phyloP scores from a whole-genome alignment of 2,329 filamentous ascomycete species.

The Pseudogymnoascus sp. region DNA sequence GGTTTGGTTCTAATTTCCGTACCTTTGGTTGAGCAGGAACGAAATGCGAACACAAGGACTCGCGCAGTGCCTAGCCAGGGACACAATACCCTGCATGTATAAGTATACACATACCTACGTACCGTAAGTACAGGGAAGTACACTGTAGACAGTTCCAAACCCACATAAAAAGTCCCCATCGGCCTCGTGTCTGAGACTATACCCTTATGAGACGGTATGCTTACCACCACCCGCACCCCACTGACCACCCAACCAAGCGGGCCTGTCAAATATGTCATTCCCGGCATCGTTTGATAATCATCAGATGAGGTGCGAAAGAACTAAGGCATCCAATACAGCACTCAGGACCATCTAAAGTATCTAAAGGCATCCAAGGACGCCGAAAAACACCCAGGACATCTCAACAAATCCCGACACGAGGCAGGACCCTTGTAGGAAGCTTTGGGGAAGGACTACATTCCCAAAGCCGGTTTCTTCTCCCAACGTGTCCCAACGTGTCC shows the following conservation, averaged over 20 bases:
- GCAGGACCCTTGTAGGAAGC: not conserved
- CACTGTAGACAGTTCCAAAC: not conserved
- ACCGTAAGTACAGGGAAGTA: not conserved
- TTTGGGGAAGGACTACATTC: not conserved
- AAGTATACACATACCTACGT: not conserved
- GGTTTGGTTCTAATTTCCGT: not conserved
- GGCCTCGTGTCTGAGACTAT: no score
- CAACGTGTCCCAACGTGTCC: not conserved
- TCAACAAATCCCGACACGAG: not conserved
- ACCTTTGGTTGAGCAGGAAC: not conserved
- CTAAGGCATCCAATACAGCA: not conserved
- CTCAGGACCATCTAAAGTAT: no score
- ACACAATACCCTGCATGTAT: not conserved
- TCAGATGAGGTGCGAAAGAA: not conserved
- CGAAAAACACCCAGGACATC: not conserved
- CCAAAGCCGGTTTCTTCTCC: not conserved
- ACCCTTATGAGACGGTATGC: no score
- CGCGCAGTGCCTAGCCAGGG: not conserved
- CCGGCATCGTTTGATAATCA: not conserved
- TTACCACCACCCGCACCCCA: not conserved
- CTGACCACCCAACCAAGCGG: not conserved
- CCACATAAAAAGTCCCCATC: not conserved
- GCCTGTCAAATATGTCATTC: not conserved
- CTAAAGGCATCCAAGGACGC: no score
- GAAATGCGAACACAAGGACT: not conserved